Base-by-base conservation (phyloP, 495 filamentous ascomycete genomes). In the Recurvomyces mirabilis region DNA sequence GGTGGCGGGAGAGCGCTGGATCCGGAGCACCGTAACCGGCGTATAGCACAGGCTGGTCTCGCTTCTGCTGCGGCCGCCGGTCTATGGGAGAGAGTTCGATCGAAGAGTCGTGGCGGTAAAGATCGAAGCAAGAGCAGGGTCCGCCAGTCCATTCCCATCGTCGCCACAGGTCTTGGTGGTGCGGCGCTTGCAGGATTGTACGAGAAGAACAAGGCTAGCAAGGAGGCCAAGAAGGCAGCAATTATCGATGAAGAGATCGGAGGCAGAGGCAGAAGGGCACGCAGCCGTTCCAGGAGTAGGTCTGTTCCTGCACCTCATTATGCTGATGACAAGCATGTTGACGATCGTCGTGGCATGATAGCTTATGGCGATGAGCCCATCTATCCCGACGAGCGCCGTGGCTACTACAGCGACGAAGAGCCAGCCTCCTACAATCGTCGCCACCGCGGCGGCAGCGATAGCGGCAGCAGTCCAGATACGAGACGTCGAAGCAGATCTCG, bases 171-270 rank as follows among this genome's bases (percentile, higher is more conserved):
- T 32, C 63, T 88, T 2, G 82, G 81, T 10, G 83, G 77, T 30
- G 87, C 86, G 13, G 84, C 79, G 9, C 78, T 81, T 38, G 80
- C 82, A 53, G 85, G 84, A 30, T 57, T 93, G 12, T 93, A 87
- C 58, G 85, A 94, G 64, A 80, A 71, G 48, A 71, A 75, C 21
- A 80, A 84, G 60, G 75, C 73, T 17, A 77, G 73, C 49, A 75
- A 82, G 54, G 75, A 82, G 47, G 72, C 72, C 40, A 68, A 73
- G 45, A 66, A 68, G 64, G 54, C 28, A 54, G 68, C 60, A 61
- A 49, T 52, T 67, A 68, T 36, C 63, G 61, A 47, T 57, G 65
- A 39, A 59, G 62, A 69, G 71, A 41, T 78, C 67, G 55, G 66
- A 33, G 50, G 50, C 73, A 65, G 66, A 74, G 65, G 73, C 67